phyloP scores from a whole-genome alignment of 345 rosid genomes.

The Populus simonii region DNA sequence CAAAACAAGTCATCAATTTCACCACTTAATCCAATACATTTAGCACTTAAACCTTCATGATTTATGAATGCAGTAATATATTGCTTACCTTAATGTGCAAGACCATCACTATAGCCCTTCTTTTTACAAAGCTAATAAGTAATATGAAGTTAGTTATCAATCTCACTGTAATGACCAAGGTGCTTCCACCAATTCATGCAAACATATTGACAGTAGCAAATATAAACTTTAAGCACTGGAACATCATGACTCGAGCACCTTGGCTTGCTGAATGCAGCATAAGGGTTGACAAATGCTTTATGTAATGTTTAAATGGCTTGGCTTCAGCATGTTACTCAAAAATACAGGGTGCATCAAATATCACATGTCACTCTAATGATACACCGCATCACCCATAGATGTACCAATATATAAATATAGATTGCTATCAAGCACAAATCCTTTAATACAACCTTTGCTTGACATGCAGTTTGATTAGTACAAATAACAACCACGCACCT shows the following conservation, averaged over 20 bases:
- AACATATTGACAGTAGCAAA: background rate
- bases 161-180: background rate
- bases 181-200: background rate
- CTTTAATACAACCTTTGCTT: background rate
- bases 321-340: background rate
- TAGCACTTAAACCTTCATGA: background rate
- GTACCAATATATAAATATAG: background rate
- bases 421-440: background rate
- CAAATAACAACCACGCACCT: conserved; percentile 11
- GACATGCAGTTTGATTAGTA: background rate
- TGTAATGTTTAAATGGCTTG: background rate
- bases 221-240: background rate
- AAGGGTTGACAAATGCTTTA: background rate
- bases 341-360: background rate
- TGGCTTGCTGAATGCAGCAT: background rate
- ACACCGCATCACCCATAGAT: background rate
- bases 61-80: background rate
- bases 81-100: background rate
- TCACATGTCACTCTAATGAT: background rate
- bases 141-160: background rate
- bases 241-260: background rate
- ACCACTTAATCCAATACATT: background rate
- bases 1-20: background rate
- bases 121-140: background rate
- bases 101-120: background rate